These are phyloP conservation scores for Austroboletus rostrupii DNA, from an alignment of 1,284 basidiomycete genomes.

Conservation along the genomic window DNA sequence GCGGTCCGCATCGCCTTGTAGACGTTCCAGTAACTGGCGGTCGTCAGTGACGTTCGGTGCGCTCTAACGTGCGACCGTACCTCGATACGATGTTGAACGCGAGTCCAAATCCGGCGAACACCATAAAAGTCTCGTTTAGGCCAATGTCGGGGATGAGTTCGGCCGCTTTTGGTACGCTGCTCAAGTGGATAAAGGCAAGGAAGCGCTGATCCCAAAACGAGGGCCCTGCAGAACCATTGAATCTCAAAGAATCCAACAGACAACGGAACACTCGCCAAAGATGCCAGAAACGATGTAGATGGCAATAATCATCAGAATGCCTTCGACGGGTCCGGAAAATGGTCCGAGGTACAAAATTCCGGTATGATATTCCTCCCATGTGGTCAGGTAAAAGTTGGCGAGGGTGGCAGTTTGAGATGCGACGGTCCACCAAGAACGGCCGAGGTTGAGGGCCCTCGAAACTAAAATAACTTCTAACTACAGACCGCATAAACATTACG, in stretches of 20 bases:
- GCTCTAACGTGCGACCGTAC: conserved; percentile 31
- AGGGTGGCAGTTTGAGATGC: conserved; percentile 82
- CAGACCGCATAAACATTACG: conserved; percentile 1
- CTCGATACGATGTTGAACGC: conserved; percentile 79
- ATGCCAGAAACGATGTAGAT: conserved; percentile 80
- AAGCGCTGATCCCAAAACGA: conserved; percentile 82
- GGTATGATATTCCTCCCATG: conserved; percentile 98
- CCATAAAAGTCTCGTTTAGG: conserved; percentile 87
- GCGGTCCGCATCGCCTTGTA: conserved; percentile 43
- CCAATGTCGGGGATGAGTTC: conserved; percentile 60
- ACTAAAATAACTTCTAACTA: conserved; percentile 83
- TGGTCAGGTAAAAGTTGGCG: conserved; percentile 93
- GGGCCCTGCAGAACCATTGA: conserved; percentile 47
- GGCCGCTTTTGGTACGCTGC: conserved; percentile 47
- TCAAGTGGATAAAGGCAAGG: conserved; percentile 58
- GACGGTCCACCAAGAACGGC: conserved; percentile 95
- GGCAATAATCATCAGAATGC: conserved; percentile 82
- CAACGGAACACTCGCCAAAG: conserved; percentile 46
- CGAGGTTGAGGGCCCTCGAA: conserved; percentile 85
- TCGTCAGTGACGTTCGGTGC: conserved; percentile 4
- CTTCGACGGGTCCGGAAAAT: conserved; percentile 96
- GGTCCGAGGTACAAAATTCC: conserved; percentile 87
- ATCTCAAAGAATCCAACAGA: neutral
- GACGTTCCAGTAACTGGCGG: conserved; percentile 71
- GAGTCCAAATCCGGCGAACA: conserved; percentile 73